A percentile compares a stretch with the other conserved stretches of the same genome.
Evolutionary conservation across 768 basidiomycete species (phyloP).

Genomic region (Psilocybe azurescens): DNA sequence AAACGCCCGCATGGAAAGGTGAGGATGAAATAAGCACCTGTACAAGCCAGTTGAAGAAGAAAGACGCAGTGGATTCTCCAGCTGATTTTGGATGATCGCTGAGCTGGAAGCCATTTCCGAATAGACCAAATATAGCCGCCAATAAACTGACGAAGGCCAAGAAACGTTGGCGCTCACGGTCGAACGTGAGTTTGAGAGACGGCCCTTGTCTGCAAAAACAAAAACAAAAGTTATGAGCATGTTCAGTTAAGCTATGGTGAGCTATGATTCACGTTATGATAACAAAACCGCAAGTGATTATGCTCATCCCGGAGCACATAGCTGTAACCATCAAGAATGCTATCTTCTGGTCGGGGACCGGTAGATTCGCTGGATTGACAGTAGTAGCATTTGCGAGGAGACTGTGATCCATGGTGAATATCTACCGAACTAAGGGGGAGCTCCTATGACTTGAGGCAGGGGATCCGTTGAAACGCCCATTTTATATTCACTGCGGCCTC

Average conservation of each 20-base stretch:
- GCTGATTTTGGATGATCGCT: constrained; percentile 17
- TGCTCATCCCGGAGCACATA: constrained; percentile 17
- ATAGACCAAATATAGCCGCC: constrained; percentile 17
- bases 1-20: not conserved
- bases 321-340: constrained; percentile 19
- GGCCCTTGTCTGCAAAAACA: constrained; percentile 7
- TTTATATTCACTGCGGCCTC: not conserved
- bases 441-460: not conserved
- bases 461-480: not conserved
- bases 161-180: constrained; percentile 16
- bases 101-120: constrained; percentile 13
- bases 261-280: constrained; percentile 9
- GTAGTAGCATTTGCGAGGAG: not conserved
- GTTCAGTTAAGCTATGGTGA: no score
- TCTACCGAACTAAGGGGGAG: not conserved
- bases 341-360: constrained; percentile 16
- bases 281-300: constrained; percentile 18
- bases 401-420: not conserved
- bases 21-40: constrained; percentile 5
- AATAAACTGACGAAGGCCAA: constrained; percentile 18
- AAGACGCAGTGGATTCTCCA: constrained; percentile 15
- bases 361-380: not conserved
- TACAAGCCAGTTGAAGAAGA: constrained; percentile 19
- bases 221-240: not conserved
- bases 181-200: constrained; percentile 12